Evolutionary conservation across 768 basidiomycete species (phyloP).

Genomic region (Serendipita sp.): DNA sequence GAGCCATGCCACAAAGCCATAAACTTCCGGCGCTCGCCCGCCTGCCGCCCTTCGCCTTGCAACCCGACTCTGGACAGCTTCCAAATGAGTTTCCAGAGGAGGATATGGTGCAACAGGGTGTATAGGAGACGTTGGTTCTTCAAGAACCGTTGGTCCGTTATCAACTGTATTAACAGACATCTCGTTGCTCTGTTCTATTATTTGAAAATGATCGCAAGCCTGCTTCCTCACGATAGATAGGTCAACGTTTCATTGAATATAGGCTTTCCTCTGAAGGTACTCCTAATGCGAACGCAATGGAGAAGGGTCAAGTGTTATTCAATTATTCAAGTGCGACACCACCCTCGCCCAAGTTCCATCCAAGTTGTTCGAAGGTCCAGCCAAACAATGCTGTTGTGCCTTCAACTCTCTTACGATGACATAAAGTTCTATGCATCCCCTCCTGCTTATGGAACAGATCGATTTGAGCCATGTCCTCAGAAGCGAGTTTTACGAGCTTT

Average conservation of each 20-base stretch:
- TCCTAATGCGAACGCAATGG: background rate
- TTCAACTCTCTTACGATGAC: slow-evolving; percentile 3
- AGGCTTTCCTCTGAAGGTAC: too few relatives aligned
- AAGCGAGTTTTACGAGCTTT: slow-evolving; percentile 13
- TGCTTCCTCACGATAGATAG: too few relatives aligned
- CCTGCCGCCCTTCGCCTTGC: slow-evolving; percentile 19
- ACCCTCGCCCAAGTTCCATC: slow-evolving; percentile 14
- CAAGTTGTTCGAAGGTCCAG: slow-evolving; percentile 19
- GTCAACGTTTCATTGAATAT: too few relatives aligned
- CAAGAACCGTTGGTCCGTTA: background rate
- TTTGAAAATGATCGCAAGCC: too few relatives aligned
- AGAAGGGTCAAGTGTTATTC: background rate
- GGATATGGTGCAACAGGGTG: slow-evolving; percentile 31
- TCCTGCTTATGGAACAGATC: slow-evolving; percentile 11
- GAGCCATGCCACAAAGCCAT: slow-evolving; percentile 80
- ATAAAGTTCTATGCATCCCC: slow-evolving; percentile 10
- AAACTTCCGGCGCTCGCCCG: slow-evolving; percentile 68
- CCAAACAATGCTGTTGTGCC: slow-evolving; percentile 12
- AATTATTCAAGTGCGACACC: background rate
- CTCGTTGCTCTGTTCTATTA: background rate
- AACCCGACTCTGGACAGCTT: background rate
- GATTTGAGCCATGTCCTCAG: slow-evolving; percentile 10
- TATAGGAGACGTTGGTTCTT: slow-evolving; percentile 28
- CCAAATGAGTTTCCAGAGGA: slow-evolving; percentile 23
- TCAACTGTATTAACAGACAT: background rate